These are phyloP conservation scores for Umbellularia californica DNA, from an alignment of 164 flowering plant species.

Conservation along the genomic window DNA sequence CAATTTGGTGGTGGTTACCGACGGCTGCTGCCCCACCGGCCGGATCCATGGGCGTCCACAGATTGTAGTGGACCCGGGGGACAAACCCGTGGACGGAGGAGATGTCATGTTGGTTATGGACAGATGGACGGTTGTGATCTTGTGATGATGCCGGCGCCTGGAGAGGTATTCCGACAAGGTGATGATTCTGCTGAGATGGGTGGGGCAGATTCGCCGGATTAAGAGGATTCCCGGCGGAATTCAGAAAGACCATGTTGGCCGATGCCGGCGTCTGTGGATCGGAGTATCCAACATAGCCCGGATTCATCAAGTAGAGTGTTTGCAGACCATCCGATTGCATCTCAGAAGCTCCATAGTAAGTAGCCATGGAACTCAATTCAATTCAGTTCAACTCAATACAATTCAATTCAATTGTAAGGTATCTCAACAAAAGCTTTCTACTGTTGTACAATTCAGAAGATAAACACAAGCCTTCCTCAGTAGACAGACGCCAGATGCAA, in stretches of 20 bases:
- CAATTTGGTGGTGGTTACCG: conserved; percentile 11
- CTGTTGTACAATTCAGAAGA: too few relatives aligned
- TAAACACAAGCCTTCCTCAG: neutral
- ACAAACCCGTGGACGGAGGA: conserved; percentile 48
- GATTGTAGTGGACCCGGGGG: conserved; percentile 60
- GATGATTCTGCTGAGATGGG: conserved; percentile 33
- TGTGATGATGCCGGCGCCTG: conserved; percentile 18
- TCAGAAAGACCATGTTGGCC: conserved; percentile 50
- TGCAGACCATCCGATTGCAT: conserved; percentile 78
- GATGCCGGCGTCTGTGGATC: conserved; percentile 31
- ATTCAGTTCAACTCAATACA: neutral
- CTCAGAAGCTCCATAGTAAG: conserved; percentile 77
- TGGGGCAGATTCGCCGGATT: conserved; percentile 20
- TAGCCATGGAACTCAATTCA: conserved; percentile 47
- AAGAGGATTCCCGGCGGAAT: conserved; percentile 28
- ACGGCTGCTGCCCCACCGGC: conserved; percentile 24
- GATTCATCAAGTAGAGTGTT: conserved; percentile 91
- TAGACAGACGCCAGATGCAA: too few relatives aligned
- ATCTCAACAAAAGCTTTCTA: too few relatives aligned
- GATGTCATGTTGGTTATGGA: conserved; percentile 31
- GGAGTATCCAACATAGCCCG: conserved; percentile 63
- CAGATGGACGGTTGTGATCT: conserved; percentile 21
- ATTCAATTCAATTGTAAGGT: too few relatives aligned
- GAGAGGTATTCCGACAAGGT: conserved; percentile 61
- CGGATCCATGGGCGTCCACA: conserved; percentile 32